Percentiles rank a stretch among this genome's conserved stretches.
These are phyloP conservation scores for Kalanchoe fedtschenkoi DNA, from an alignment of 164 flowering plant species.

Conservation along the genomic window DNA sequence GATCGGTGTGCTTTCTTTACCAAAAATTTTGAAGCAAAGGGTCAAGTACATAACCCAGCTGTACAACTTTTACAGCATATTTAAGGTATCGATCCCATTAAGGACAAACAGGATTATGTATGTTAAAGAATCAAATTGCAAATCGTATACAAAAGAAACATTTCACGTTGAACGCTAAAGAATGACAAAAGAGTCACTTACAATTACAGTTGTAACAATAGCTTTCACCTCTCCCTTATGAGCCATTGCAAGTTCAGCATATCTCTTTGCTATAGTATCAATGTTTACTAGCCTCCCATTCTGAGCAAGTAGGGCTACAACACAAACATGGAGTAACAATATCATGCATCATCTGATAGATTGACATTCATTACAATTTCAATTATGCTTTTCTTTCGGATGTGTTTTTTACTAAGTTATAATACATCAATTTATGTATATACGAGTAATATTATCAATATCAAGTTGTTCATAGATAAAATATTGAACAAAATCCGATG, in stretches of 20 bases:
- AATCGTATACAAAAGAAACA: not conserved
- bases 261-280: slow-evolving; percentile 51
- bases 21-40: too few relatives aligned
- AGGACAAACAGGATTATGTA: not conserved
- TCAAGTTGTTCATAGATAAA: too few relatives aligned
- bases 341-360: not conserved
- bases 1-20: too few relatives aligned
- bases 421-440: too few relatives aligned
- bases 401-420: too few relatives aligned
- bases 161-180: too few relatives aligned
- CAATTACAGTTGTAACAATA: slow-evolving; percentile 73
- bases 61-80: too few relatives aligned
- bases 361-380: not conserved
- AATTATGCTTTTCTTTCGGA: not conserved
- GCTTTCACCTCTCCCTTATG: slow-evolving; percentile 74
- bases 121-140: not conserved
- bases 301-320: slow-evolving; percentile 60
- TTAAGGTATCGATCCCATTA: not conserved
- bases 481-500: too few relatives aligned
- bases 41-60: too few relatives aligned
- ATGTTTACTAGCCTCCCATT: slow-evolving; percentile 58
- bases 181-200: slow-evolving; percentile 29
- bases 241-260: slow-evolving; percentile 70
- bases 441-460: too few relatives aligned
- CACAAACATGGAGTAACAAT: not conserved